These are phyloP conservation scores for Tuber melanosporum DNA, from an alignment of 495 filamentous ascomycete species.

Conservation along the genomic window DNA sequence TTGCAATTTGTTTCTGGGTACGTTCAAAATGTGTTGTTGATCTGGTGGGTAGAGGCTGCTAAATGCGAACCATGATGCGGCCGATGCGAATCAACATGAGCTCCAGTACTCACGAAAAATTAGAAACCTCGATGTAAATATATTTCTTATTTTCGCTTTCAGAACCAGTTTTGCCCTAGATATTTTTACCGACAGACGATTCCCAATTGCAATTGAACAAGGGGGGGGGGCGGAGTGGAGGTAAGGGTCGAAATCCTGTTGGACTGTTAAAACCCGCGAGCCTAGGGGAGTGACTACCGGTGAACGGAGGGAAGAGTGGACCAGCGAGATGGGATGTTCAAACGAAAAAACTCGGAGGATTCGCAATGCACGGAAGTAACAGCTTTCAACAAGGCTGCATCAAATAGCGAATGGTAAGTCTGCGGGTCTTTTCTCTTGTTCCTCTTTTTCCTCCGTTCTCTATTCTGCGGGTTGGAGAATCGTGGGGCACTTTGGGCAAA, in stretches of 20 bases:
- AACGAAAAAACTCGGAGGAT: conserved; percentile 3
- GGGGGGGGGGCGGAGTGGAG: background rate
- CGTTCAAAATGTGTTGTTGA: conserved; percentile 37
- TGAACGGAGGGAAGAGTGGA: background rate
- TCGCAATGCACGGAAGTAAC: background rate
- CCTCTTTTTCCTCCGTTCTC: background rate
- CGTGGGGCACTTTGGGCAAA: conserved; percentile 18
- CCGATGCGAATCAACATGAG: conserved; percentile 40
- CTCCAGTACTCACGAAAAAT: conserved; percentile 33
- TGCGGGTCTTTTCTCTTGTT: conserved; percentile 9
- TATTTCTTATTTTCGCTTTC: conserved; percentile 8
- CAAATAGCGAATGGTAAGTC: conserved; percentile 21
- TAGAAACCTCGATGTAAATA: conserved; percentile 21
- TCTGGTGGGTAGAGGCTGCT: conserved; percentile 34
- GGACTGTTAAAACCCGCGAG: background rate
- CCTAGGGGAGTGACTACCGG: background rate
- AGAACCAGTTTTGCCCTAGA: conserved; percentile 18
- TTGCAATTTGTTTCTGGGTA: conserved; percentile 29
- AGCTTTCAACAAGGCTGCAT: conserved; percentile 11
- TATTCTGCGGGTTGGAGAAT: conserved; percentile 6
- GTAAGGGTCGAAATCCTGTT: conserved; percentile 1
- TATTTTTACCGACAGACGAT: conserved; percentile 28
- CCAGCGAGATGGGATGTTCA: background rate
- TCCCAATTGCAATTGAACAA: conserved; percentile 25
- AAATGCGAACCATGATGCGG: conserved; percentile 40